Evolutionary conservation across 192 early-diverging fungal genomes (phyloP), one percentile per base, ranked within the genome.

Genomic region (Backusella luteola): DNA sequence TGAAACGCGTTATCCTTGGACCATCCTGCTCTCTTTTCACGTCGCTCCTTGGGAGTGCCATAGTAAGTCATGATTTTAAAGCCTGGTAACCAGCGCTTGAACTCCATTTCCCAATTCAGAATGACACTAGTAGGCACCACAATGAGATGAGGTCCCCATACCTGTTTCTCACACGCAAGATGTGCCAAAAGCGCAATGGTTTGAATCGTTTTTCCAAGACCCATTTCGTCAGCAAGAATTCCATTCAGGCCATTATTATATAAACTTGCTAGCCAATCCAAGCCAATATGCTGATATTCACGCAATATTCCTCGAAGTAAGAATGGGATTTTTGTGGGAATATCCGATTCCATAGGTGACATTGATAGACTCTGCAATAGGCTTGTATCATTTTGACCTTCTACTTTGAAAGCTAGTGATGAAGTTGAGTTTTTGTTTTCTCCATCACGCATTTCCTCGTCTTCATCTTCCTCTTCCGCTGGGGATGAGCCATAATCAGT

Each of bases 221-320:
- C 90, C 90, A 91, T 91, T 69, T 91, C 90, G 67, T 91, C 90
- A 0, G 90, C 90, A 35, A 91, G 77, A 66, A 91, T 91, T 36
- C 90, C 90, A 77, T 95, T 96, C 63, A 96, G 81, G 3, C 92
- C 90, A 69, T 96, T 94, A 56, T 89, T 89, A 80, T 96, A 96
- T 39, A 98, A 83, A 69, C 88, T 90, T 17, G 92, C 93, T 34
- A 98, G 84, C 97, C 97, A 98, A 74, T 94, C 94, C 79, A 96
- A 83, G 3, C 97, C 97, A 23, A 94, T 91, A 59, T 93, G 86
- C 79, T 98, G 97, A 83, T 98, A 97, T 79, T 93, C 92, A 66
- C 95, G 89, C 78, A 98, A 87, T 26, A 76, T 84, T 34, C 91
- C 91, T 19, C 91, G 84, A 56, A 94, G 73, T 34, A 94, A 81